Base-by-base conservation (phyloP, 371 early-diverging fungal genomes). In the Saksenaea oblongispora region DNA sequence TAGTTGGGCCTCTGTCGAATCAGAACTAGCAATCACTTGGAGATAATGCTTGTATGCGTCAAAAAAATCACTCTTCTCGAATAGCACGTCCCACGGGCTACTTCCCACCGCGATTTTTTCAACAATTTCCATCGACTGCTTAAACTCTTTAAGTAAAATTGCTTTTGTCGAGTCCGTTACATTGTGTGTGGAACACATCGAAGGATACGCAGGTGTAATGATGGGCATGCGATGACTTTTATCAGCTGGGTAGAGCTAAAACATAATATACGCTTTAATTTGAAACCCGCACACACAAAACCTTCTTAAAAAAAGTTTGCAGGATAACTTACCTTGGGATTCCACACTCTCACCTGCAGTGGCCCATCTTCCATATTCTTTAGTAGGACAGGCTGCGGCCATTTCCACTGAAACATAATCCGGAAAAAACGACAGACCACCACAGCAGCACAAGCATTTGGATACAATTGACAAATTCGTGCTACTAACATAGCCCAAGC, bases 151-250 rank as follows among this genome's bases (percentile, higher is more conserved):
- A 17, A 87, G 88, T 70, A 97, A 95, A 18, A 98, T 88, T 3
- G 67, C 72, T 31, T 89, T 86, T 0, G 99, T 99, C 1, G 98
- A 98, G 39, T 80, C 80, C 0, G 95, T 93, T 10, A 99, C 98
- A 70, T 99, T 99, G 80, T 99, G 99, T 0, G 99, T 99, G 1
- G 99, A 89, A 74, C 99, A 99, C 96, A 99, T 99, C 22, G 97
- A 95, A 17, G 99, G 99, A 73, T 99, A 99, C 0, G 98, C 99
- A 7, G 99, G 99, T 13, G 99, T 99, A 65, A 99, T 99, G 56
- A 99, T 94, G 1, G 99, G 99, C 99, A 99, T 99, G 34, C 90
- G 87, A 74, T 99, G 99, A 15, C 84, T 87, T 61, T 83, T 84
- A 72, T 99, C 99, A 8, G 88, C 79, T 0, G 92, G 90, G 80